A percentile compares a stretch with the other conserved stretches of the same genome.
Conservation (phyloP, 192 early-diverging fungal genomes). For the Chytriomyces sp. region DNA sequence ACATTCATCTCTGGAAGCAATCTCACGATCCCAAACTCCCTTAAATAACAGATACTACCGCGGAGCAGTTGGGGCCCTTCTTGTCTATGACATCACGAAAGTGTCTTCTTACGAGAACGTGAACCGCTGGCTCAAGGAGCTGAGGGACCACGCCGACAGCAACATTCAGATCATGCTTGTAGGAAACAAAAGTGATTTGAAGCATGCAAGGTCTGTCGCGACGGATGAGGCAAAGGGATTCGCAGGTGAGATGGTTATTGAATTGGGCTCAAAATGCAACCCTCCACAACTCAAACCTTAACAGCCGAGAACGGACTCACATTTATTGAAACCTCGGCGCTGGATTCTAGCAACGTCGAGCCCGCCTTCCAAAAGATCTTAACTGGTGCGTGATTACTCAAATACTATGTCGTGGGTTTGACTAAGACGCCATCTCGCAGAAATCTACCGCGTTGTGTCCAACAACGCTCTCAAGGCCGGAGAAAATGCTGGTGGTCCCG, state of each 20-base stretch:
- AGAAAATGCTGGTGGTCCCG: constrained; percentile 7
- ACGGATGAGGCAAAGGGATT: constrained; percentile 99
- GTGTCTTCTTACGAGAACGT: constrained; percentile 95
- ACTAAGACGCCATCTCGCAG: constrained; percentile 37
- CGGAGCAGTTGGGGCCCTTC: constrained; percentile 87
- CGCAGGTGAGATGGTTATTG: constrained; percentile 62
- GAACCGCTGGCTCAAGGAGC: constrained; percentile 96
- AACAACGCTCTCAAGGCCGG: constrained; percentile 87
- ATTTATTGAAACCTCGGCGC: constrained; percentile 98
- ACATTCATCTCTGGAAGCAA: too few species aligned
- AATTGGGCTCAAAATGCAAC: too few species aligned
- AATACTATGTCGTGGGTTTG: not conserved
- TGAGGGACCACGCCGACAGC: constrained; percentile 68
- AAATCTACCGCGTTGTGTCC: constrained; percentile 95
- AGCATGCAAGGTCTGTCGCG: constrained; percentile 91
- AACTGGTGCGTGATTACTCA: constrained; percentile 62
- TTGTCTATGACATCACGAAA: constrained; percentile 98
- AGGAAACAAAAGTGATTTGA: constrained; percentile 98
- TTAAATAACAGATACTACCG: constrained; percentile 34
- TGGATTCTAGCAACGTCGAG: constrained; percentile 97
- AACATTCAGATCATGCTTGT: constrained; percentile 99
- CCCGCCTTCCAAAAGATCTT: constrained; percentile 93
- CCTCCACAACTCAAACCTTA: too few species aligned
- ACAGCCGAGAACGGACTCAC: constrained; percentile 87
- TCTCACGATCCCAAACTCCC: not conserved